Evolutionary conservation across 208 protist genomes (phyloP), one percentile per base, ranked within the genome.

Genomic region (Wallacemonas sp.): DNA sequence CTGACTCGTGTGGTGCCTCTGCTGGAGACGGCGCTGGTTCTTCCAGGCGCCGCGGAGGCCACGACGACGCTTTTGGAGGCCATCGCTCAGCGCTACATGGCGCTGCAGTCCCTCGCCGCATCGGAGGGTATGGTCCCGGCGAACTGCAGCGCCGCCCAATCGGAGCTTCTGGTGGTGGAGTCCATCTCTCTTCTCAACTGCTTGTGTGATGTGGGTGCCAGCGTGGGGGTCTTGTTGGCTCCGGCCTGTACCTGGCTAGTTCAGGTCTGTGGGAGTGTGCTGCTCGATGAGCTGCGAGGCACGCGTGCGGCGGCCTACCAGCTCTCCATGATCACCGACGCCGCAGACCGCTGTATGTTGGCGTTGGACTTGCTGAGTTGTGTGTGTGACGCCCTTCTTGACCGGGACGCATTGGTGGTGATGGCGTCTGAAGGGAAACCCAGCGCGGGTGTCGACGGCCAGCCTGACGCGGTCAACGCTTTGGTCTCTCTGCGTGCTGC

Each of bases 281-380:
- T 42, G 12, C 17, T 42, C 12, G 38, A 42, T 42, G 38, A 42
- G 38, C 17, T 11, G 38, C 38, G 38, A n/a, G 38, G 38, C 12
- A 42, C 38, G 38, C 38, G 38, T 42, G 38, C 38, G 17, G 38
- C 12, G 11, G 38, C 17, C 38, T 42, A 42, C 38, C 38, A 42
- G 38, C 38, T n/a, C 12, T 42, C 38, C 17, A 17, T 42, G 12
- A 17, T 42, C 38, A 42, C 38, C 38, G 17, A 42, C 38, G 38
- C 38, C 11, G 38, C 38, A 31, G 83, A 89, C 45, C 53, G 78
- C 41, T 70, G 55, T 42, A 77, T 79, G 64, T 66, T 86, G 33
- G 64, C 74, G 19, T 58, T 89, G 36, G 79, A 89, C 49, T 68
- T 89, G n/a, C 51, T 89, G 21, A 81, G 82, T 60, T 70, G 54